phyloP scores from a whole-genome alignment of 176 grass and related monocot species.

The Typha latifolia region DNA sequence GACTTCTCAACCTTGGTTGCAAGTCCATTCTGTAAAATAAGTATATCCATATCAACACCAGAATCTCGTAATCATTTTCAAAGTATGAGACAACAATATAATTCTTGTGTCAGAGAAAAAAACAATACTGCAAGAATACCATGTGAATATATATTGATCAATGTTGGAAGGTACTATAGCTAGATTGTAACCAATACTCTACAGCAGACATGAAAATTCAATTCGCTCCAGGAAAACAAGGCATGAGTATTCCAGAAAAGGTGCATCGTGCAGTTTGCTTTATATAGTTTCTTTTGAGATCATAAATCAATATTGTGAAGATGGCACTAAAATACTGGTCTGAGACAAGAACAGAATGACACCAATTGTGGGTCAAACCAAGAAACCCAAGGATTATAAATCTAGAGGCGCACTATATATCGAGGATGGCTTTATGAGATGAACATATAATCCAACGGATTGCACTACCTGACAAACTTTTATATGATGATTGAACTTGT shows the following conservation, averaged over 20 bases:
- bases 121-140: neutral
- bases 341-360: too few species aligned
- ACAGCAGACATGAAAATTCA: neutral
- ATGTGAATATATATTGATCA: too few species aligned
- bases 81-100: neutral
- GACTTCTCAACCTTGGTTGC: constrained; percentile 94
- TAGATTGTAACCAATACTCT: too few species aligned
- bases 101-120: neutral
- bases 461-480: too few species aligned
- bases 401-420: too few species aligned
- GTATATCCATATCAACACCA: neutral
- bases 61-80: neutral
- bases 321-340: too few species aligned
- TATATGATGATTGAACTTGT: too few species aligned
- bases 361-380: too few species aligned
- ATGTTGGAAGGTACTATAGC: too few species aligned
- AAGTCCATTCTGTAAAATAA: constrained; percentile 59
- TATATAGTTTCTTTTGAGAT: neutral
- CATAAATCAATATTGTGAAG: neutral
- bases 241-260: neutral
- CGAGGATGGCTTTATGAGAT: too few species aligned
- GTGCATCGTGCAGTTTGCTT: neutral
- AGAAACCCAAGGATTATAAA: too few species aligned
- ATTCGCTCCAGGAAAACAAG: neutral
- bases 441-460: too few species aligned